These are phyloP conservation scores for Euphorbia tirucalli DNA, from an alignment of 345 rosid species.

Conservation along the genomic window DNA sequence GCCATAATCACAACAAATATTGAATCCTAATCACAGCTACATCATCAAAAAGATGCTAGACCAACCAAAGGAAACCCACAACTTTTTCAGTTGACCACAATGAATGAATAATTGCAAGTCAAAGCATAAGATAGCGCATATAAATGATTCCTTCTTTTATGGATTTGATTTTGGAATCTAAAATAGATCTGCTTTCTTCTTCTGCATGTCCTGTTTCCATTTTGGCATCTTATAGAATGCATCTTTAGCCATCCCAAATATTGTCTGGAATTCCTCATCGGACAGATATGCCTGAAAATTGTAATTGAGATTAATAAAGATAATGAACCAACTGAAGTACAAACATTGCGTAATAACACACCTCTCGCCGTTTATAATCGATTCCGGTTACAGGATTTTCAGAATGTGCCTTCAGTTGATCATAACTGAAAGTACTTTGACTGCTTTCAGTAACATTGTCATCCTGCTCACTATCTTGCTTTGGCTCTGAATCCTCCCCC, in stretches of 20 bases:
- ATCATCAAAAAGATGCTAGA: constrained; percentile 23
- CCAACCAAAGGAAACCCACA: constrained; percentile 22
- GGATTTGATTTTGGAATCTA: constrained; percentile 31
- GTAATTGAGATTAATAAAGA: neutral
- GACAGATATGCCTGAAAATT: constrained; percentile 72
- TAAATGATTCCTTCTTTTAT: constrained; percentile 18
- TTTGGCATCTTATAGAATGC: constrained; percentile 76
- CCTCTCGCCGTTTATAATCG: constrained; percentile 95
- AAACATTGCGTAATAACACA: constrained; percentile 20
- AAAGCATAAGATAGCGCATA: constrained; percentile 21
- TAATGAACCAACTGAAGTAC: neutral
- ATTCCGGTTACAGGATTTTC: constrained; percentile 86
- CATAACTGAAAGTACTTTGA: constrained; percentile 65
- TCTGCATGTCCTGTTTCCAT: constrained; percentile 97
- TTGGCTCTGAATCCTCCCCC: constrained; percentile 46
- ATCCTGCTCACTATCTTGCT: constrained; percentile 46
- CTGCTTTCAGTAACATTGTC: constrained; percentile 33
- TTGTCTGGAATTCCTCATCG: constrained; percentile 68
- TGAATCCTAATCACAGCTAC: constrained; percentile 23
- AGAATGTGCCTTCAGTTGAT: constrained; percentile 79
- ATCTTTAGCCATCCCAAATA: constrained; percentile 74
- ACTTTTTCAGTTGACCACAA: constrained; percentile 11
- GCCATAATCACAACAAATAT: constrained; percentile 35
- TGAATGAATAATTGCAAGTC: constrained; percentile 7
- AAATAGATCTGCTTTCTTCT: constrained; percentile 80